A percentile compares a stretch with the other conserved stretches of the same genome.
These are phyloP conservation scores for Draba incana DNA, from an alignment of 345 rosid genomes.

Conservation along the genomic window DNA sequence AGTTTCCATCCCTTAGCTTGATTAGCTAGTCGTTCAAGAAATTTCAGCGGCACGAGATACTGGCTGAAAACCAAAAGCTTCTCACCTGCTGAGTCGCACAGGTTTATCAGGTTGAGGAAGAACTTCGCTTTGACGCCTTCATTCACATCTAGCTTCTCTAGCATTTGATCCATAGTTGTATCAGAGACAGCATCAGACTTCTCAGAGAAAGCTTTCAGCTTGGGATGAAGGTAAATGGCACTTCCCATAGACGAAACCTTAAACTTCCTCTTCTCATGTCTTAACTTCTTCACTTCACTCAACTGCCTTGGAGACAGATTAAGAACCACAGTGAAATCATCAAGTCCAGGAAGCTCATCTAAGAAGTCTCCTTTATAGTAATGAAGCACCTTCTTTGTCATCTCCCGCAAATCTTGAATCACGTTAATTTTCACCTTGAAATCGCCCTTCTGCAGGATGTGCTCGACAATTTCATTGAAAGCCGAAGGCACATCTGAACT, in stretches of 20 bases:
- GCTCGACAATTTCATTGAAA: slow-evolving; percentile 81
- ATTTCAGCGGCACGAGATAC: slow-evolving; percentile 76
- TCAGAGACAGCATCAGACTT: slow-evolving; percentile 43
- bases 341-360: slow-evolving; percentile 96
- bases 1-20: slow-evolving; percentile 64
- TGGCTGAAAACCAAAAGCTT: slow-evolving; percentile 90
- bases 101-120: slow-evolving; percentile 67
- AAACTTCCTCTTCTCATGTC: slow-evolving; percentile 52
- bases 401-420: slow-evolving; percentile 85
- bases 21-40: slow-evolving; percentile 67
- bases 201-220: slow-evolving; percentile 47
- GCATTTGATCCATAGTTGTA: slow-evolving; percentile 62
- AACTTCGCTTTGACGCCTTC: slow-evolving; percentile 89
- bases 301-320: slow-evolving; percentile 67
- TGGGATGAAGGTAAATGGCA: slow-evolving; percentile 77
- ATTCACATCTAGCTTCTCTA: slow-evolving; percentile 56
- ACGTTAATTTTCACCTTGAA: slow-evolving; percentile 63
- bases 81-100: slow-evolving; percentile 76
- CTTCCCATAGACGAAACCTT: slow-evolving; percentile 74
- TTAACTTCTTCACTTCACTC: slow-evolving; percentile 61
- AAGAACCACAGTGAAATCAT: slow-evolving; percentile 81
- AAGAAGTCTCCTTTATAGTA: slow-evolving; percentile 96
- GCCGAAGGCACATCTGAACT: slow-evolving; percentile 53
- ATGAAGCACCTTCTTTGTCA: slow-evolving; percentile 89
- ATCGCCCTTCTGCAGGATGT: slow-evolving; percentile 69